A percentile compares a stretch with the other conserved stretches of the same genome.
These are phyloP conservation scores for Epichloe baconii DNA, from an alignment of 2,329 filamentous ascomycete species.

Conservation along the genomic window DNA sequence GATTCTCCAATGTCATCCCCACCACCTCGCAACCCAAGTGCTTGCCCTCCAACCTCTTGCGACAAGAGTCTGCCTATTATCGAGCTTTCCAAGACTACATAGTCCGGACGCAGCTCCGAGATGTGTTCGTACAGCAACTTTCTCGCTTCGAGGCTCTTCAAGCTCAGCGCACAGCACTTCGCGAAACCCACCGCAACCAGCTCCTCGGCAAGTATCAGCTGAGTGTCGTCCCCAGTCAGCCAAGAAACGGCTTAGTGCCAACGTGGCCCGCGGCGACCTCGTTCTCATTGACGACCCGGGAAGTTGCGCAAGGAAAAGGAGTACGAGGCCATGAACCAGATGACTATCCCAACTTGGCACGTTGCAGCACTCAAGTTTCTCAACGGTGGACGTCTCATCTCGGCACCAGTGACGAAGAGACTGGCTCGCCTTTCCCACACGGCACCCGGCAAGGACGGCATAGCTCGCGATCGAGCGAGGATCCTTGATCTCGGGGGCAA, in stretches of 20 bases:
- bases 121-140: slow-evolving; percentile 75
- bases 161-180: slow-evolving; percentile 62
- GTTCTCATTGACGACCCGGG: slow-evolving; percentile 48
- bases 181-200: slow-evolving; percentile 62
- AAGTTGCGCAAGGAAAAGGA: slow-evolving; percentile 62
- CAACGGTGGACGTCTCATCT: slow-evolving; percentile 51
- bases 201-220: slow-evolving; percentile 78
- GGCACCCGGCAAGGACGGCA: slow-evolving; percentile 28
- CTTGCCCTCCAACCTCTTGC: slow-evolving; percentile 38
- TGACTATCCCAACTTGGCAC: slow-evolving; percentile 47
- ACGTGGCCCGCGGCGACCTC: slow-evolving; percentile 61
- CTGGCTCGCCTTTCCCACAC: slow-evolving; percentile 41
- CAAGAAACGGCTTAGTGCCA: slow-evolving; percentile 59
- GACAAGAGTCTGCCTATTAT: slow-evolving; percentile 70
- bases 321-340: slow-evolving; percentile 64
- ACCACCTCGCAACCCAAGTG: slow-evolving; percentile 33
- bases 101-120: slow-evolving; percentile 50
- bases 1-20: slow-evolving; percentile 48
- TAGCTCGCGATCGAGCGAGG: slow-evolving; percentile 40
- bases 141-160: slow-evolving; percentile 83
- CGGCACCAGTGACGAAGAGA: slow-evolving; percentile 49
- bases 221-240: slow-evolving; percentile 51
- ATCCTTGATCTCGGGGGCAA: slow-evolving; percentile 83
- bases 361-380: slow-evolving; percentile 47
- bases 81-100: slow-evolving; percentile 70